A percentile compares a stretch with the other conserved stretches of the same genome.
phyloP scores from a whole-genome alignment of 352 stramenopile species.

The Pythium aphanidermatum region DNA sequence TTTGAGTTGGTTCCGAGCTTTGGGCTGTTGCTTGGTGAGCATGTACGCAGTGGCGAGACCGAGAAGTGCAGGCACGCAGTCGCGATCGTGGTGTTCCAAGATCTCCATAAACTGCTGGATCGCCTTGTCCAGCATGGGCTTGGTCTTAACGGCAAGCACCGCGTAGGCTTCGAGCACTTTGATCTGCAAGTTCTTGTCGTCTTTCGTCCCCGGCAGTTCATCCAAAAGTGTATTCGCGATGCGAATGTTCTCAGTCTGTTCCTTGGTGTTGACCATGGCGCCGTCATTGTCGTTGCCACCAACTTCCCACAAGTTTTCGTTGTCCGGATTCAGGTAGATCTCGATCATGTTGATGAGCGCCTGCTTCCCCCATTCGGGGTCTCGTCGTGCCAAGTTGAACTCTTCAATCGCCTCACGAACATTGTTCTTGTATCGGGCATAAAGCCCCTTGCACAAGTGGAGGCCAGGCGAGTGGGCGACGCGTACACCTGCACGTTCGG shows the following conservation, averaged over 20 bases:
- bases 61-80: constrained; percentile 90
- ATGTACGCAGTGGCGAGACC: constrained; percentile 89
- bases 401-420: constrained; percentile 86
- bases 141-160: constrained; percentile 70
- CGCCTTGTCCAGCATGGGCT: constrained; percentile 83
- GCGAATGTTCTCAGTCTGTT: constrained; percentile 81
- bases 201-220: constrained; percentile 58
- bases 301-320: constrained; percentile 89
- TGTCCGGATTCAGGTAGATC: constrained; percentile 93
- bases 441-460: constrained; percentile 90
- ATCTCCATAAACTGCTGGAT: constrained; percentile 90
- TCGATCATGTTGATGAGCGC: constrained; percentile 92
- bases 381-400: constrained; percentile 86
- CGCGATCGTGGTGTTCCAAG: constrained; percentile 74
- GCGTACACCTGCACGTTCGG: constrained; percentile 59
- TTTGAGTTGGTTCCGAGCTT: constrained; percentile 93
- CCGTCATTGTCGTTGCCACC: constrained; percentile 12
- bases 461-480: constrained; percentile 78
- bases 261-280: constrained; percentile 50
- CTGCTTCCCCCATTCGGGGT: constrained; percentile 83
- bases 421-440: constrained; percentile 87
- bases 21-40: constrained; percentile 89
- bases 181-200: constrained; percentile 50
- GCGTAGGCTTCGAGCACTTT: constrained; percentile 86
- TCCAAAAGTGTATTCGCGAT: constrained; percentile 86